Percentiles rank a stretch among this genome's conserved stretches.
Conservation (phyloP, 495 filamentous ascomycete species). For the Ramalina peruviana region DNA sequence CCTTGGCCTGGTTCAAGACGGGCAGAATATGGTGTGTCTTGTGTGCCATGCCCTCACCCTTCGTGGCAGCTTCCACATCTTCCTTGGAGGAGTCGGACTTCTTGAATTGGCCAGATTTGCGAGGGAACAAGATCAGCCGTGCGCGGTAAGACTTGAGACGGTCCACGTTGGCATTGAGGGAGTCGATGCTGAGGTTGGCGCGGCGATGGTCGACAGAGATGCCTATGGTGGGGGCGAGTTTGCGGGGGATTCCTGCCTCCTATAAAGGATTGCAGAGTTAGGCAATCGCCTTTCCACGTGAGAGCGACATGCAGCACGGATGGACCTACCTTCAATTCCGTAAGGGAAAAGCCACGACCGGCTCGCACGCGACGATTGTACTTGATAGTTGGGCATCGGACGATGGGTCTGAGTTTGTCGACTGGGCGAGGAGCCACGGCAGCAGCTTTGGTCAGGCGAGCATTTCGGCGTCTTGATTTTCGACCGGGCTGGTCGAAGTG, state of each 20-base stretch:
- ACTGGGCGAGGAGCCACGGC: constrained; percentile 89
- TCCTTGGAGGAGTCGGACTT: constrained; percentile 75
- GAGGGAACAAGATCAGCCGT: constrained; percentile 93
- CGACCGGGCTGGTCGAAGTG: constrained; percentile 99
- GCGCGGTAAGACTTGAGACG: constrained; percentile 92
- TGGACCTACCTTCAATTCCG: constrained; percentile 82
- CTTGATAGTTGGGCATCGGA: constrained; percentile 88
- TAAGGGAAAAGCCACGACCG: constrained; percentile 91
- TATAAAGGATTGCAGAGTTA: constrained; percentile 23
- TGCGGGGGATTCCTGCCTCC: constrained; percentile 93
- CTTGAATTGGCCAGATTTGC: constrained; percentile 84
- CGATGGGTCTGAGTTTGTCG: constrained; percentile 90
- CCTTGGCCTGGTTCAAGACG: constrained; percentile 42
- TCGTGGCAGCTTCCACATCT: constrained; percentile 67
- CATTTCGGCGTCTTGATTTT: constrained; percentile 80
- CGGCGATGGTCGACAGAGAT: constrained; percentile 94
- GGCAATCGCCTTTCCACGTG: neutral
- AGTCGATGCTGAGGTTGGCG: constrained; percentile 89
- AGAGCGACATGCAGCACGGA: neutral
- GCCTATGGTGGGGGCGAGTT: constrained; percentile 86
- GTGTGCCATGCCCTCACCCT: constrained; percentile 40
- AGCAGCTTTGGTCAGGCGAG: constrained; percentile 83
- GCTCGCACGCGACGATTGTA: constrained; percentile 97
- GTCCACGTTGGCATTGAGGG: constrained; percentile 81
- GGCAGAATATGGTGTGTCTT: constrained; percentile 47